Conservation (phyloP, 2,329 filamentous ascomycete species). For the Emmonsia crescens region DNA sequence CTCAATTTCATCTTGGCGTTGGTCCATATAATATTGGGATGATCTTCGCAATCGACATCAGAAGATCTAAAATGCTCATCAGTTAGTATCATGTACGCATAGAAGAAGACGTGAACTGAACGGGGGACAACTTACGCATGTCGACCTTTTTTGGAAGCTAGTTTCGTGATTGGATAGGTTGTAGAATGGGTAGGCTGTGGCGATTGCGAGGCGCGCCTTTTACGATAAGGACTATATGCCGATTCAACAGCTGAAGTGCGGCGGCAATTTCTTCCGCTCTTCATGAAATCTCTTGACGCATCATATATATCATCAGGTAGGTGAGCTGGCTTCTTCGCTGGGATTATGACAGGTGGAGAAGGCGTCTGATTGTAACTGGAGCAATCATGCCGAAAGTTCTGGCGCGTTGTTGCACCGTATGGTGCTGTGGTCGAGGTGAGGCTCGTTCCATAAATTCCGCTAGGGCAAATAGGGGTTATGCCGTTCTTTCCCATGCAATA, state of each 20-base stretch:
- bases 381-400: not conserved
- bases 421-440: not conserved
- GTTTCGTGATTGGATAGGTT: not conserved
- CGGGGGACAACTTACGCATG: not conserved
- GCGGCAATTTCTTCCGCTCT: not conserved
- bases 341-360: not conserved
- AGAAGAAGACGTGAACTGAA: not conserved
- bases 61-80: not conserved
- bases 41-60: not conserved
- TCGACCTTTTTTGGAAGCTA: not conserved
- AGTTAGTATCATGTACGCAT: not conserved
- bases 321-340: not conserved
- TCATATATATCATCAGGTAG: not conserved
- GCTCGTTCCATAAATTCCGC: not conserved
- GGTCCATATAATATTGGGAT: not conserved
- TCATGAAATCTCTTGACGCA: not conserved
- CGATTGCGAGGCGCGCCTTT: not conserved
- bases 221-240: not conserved
- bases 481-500: not conserved
- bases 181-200: not conserved
- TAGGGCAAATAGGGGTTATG: not conserved
- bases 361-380: not conserved
- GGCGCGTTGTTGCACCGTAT: not conserved
- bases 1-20: not conserved
- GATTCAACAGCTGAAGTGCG: not conserved